Evolutionary conservation across 805 yeast species (phyloP).

Genomic region (Kregervanrija pseudodelftensis): DNA sequence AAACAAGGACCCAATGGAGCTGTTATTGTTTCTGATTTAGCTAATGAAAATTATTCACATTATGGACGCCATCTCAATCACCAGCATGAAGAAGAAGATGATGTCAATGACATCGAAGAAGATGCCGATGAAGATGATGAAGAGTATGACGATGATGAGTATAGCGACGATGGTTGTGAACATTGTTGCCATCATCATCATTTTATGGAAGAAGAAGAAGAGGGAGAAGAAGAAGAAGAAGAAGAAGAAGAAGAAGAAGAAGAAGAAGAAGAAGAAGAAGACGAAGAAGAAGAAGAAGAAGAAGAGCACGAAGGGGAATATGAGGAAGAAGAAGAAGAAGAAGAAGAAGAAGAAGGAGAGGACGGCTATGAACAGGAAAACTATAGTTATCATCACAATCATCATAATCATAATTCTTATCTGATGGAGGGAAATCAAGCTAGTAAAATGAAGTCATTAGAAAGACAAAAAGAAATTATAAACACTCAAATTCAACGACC

Average conservation of each 20-base stretch:
- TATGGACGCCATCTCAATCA: background rate
- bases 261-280: constrained; percentile 7
- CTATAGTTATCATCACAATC: constrained; percentile 12
- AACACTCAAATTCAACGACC: constrained; percentile 16
- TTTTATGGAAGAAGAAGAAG: constrained; percentile 1
- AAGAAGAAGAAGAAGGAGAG: constrained; percentile 10
- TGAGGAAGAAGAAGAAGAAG: constrained; percentile 7
- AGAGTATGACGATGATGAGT: constrained; percentile 8
- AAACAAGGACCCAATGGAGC: constrained; percentile 66
- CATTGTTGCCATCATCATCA: constrained; percentile 8
- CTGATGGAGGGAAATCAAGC: background rate
- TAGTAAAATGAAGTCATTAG: constrained; percentile 3
- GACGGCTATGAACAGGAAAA: constrained; percentile 3
- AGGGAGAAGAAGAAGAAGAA: no score
- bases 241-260: constrained; percentile 8
- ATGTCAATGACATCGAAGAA: constrained; percentile 9
- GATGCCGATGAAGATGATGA: constrained; percentile 9
- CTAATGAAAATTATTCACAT: constrained; percentile 9
- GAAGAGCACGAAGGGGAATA: constrained; percentile 6
- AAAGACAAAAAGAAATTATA: constrained; percentile 15
- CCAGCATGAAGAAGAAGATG: constrained; percentile 6
- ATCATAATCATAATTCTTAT: constrained; percentile 3
- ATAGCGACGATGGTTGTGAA: constrained; percentile 9
- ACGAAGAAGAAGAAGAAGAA: constrained; percentile 7
- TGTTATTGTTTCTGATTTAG: constrained; percentile 58